Evolutionary conservation across 805 yeast genomes (phyloP), one percentile per base, ranked within the genome.

Genomic region (Cyberlindnera americana): DNA sequence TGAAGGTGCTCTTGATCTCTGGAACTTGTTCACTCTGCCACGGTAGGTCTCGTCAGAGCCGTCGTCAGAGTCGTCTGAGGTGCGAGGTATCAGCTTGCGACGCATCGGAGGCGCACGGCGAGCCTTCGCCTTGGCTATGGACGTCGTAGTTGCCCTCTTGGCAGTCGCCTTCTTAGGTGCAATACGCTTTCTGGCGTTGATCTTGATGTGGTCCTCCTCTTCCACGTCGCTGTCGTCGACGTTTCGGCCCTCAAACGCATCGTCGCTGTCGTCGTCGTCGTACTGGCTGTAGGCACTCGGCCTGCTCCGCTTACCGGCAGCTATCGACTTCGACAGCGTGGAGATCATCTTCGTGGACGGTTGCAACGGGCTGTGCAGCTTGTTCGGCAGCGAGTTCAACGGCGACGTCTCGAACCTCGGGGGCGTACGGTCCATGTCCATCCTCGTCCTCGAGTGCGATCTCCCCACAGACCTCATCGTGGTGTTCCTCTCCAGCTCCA

Each of bases 401-500:
- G 46, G 47, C 10, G 49, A 43, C 3, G 41, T 37, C 18, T 41
- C 37, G 19, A 35, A 26, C 14, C 33, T 10, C 16, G 47, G 36
- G 3, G 47, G 38, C 6, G 39, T 40, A 9, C 35, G 26, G 13
- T 29, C 15, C 15, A 14, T 11, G 5, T 10, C 16, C 4, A 12
- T 18, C 14, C 26, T 15, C 8, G 34, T 4, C n/a, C 10, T 13
- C 14, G 33, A 32, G 14, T 23, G 3, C 17, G 29, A 33, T 37
- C 41, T 44, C 19, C 37, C 36, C 5, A 36, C 11, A 5, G 44
- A 43, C 12, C 52, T 29, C 7, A 47, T 45, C 1, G 55, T 48
- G 11, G 44, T 49, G 31, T 52, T 52, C 32, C 49, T 40, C 30
- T 49, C 53, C 16, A 50, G 33, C 25, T 52, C 54, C 30, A 27